Base-by-base conservation (phyloP, 2,329 filamentous ascomycete species). In the Trichoderma oligosporum region DNA sequence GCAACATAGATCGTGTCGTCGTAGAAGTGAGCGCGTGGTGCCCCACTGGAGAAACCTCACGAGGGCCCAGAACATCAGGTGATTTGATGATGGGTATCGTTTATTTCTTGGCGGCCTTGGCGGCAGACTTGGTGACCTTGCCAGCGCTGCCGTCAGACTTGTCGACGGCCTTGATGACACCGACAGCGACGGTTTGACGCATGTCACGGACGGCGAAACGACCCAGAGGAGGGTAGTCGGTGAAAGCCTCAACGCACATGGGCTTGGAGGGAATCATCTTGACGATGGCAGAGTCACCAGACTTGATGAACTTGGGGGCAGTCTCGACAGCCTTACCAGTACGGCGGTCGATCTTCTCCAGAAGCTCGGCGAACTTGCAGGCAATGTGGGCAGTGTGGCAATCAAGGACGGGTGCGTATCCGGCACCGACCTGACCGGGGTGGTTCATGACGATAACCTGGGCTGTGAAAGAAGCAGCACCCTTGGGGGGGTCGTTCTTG, bases 321-420 rank as follows among this genome's bases (percentile, higher is more conserved):
- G 82, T 75, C 82, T 99, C 94, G 74, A 90, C 85, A 68, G 92
- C 89, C 88, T 99, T 99, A 79, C 94, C 94, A 77, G 94, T 97
- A 91, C 94, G 94, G 82, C 94, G 92, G 79, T 99, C 94, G 74
- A 99, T 99, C 93, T 99, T 99, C 90, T 97, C 91, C 68, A 93
- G 84, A 74, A 99, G 87, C 89, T 97, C 94, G 73, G 90, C 79
- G 87, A 99, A 99, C 90, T 97, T 97, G 94, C 94, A 99, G 74
- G 94, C 94, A 86, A 99, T 99, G 88, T 99, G 94, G 81, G 94
- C 94, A 75, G 94, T 99, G 89, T 99, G 94, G 90, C 94, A 99
- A 78, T 99, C 94, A 66, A 99, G 88, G 73, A 99, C 94, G 77
- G 94, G 94, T 69, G 94, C 93, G 85, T 99, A 99, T 78, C 94